Evolutionary conservation across 257 asterid genomes (phyloP), one percentile per base, ranked within the genome.

Genomic region (Solanum ossicruentum): DNA sequence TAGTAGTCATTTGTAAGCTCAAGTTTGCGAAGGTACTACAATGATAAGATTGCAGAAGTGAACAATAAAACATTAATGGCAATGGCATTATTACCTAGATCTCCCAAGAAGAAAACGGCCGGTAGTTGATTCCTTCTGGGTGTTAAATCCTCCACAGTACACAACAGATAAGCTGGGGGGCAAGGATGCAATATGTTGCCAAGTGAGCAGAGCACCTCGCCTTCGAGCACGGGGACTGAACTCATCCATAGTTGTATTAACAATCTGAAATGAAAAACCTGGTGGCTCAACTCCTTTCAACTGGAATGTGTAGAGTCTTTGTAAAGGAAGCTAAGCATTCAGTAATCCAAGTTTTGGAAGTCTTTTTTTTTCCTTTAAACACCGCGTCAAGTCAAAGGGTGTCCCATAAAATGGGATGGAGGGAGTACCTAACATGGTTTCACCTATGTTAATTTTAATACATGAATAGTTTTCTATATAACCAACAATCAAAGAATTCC

Each of bases 91-190:
- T 78, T 90, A 95, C 99, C 99, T 91, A 60, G 99, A 97, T 90
- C 99, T 91, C 81, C 99, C 99, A 84, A 95, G 99, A 90, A 95
- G 98, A 90, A 97, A 97, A 71, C 99, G 98, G 6, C 99, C 99
- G 0, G 98, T 93, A 73, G 98, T 95, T 69, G 99, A 95, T 90
- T 97, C 99, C 91, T 97, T 97, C 85, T 87, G 99, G 45, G 99
- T 90, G 88, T 97, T 97, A 78, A 97, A 97, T 67, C 99, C 99
- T 70, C 99, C 99, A 91, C 98, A 93, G 75, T 95, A 97, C 47
- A 97, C 84, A 55, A 94, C 98, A 61, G 99, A 96, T 89, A 97
- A 90, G 91, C 93, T 94, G 17, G 99, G 99, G 77, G 99, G 99
- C 89, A 97, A 93, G 54, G 99, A 97, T 73, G 99, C 99, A 83